Percentiles rank a stretch among this genome's conserved stretches.
Evolutionary conservation across 768 basidiomycete genomes (phyloP).

Genomic region (Coprinellus micaceus): DNA sequence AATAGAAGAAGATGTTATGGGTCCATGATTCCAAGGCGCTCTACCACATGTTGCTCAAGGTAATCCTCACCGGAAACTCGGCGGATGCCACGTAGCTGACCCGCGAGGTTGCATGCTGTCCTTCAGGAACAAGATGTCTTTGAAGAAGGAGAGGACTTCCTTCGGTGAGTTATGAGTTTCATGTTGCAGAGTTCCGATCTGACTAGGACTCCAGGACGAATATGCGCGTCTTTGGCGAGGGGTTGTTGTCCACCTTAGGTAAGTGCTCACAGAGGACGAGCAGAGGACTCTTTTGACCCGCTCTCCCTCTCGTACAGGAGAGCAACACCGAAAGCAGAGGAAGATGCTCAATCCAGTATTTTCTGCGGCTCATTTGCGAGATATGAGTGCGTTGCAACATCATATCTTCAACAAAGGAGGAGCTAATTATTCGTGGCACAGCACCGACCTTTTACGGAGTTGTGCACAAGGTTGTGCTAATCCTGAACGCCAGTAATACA

Average conservation of each 20-base stretch:
- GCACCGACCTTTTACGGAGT: slow-evolving; percentile 26
- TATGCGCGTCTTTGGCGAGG: slow-evolving; percentile 14
- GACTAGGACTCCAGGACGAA: neutral
- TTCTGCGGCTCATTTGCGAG: slow-evolving; percentile 28
- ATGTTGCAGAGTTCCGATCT: neutral
- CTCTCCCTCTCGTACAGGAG: slow-evolving; percentile 1
- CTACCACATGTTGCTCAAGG: slow-evolving; percentile 43
- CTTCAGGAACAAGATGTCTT: neutral
- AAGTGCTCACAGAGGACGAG: neutral
- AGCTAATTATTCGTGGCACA: slow-evolving; percentile 3
- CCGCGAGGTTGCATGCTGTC: slow-evolving; percentile 22
- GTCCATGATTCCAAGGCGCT: slow-evolving; percentile 40
- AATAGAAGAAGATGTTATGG: slow-evolving; percentile 4
- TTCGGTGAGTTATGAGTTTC: slow-evolving; percentile 14
- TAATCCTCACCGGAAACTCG: slow-evolving; percentile 11
- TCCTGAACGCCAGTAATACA: neutral
- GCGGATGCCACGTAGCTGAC: slow-evolving; percentile 25
- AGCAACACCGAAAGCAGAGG: slow-evolving; percentile 22
- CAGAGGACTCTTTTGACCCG: neutral
- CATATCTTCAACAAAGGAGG: neutral
- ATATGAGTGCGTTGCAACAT: slow-evolving; percentile 27
- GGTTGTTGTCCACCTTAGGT: slow-evolving; percentile 20
- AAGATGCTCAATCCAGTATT: slow-evolving; percentile 38
- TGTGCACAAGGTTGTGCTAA: slow-evolving; percentile 17
- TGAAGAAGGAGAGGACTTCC: slow-evolving; percentile 16